Evolutionary conservation across 31 red algal species (phyloP).

Genomic region (Asparagopsis taxiformis): DNA sequence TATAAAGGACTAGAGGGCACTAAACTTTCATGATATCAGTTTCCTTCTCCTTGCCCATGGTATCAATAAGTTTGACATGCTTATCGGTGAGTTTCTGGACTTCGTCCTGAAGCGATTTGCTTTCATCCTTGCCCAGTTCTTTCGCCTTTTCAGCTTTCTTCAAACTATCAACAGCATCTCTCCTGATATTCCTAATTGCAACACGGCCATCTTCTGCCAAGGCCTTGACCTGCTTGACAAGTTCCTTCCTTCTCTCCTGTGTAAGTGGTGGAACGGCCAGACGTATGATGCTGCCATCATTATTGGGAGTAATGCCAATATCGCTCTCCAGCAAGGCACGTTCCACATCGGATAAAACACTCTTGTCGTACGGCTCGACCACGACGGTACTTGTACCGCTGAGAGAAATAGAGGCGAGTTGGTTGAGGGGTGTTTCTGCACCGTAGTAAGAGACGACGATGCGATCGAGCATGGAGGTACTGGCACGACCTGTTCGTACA

Average conservation of each 20-base stretch:
- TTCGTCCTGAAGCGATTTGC: conserved; percentile 81
- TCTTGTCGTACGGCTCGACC: conserved; percentile 94
- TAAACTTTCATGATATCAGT: conserved; percentile 98
- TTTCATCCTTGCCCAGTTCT: conserved; percentile 87
- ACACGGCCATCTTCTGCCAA: conserved; percentile 91
- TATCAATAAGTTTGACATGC: conserved; percentile 83
- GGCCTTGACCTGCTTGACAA: conserved; percentile 89
- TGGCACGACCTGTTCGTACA: conserved; percentile 92
- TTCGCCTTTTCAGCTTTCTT: conserved; percentile 95
- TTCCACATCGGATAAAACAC: conserved; percentile 80
- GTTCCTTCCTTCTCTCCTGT: conserved; percentile 89
- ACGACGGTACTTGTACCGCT: conserved; percentile 73
- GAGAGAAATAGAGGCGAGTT: conserved; percentile 80
- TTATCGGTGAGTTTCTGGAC: conserved; percentile 94
- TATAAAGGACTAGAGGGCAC: not conserved
- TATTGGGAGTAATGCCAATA: conserved; percentile 92
- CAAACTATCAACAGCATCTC: conserved; percentile 80
- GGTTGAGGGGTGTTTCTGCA: conserved; percentile 91
- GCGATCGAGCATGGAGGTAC: conserved; percentile 80
- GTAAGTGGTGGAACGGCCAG: conserved; percentile 91
- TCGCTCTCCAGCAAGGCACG: conserved; percentile 84
- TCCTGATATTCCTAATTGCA: conserved; percentile 91
- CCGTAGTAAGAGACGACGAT: conserved; percentile 95
- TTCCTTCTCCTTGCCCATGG: conserved; percentile 82
- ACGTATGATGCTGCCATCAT: conserved; percentile 86